phyloP scores from a whole-genome alignment of 176 grass and related monocot species.

The Juncus effusus region DNA sequence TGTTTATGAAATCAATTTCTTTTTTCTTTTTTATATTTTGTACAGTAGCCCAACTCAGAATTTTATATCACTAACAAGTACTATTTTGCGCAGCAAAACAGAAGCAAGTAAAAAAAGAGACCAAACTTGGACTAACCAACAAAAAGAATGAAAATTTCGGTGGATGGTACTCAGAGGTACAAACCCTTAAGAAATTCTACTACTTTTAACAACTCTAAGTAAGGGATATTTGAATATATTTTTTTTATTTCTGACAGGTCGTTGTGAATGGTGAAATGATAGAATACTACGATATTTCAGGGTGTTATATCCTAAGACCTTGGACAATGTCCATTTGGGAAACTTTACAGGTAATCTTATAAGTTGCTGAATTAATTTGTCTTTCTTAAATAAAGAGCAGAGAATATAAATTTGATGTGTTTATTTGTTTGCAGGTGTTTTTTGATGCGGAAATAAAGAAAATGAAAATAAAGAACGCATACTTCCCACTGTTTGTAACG shows the following conservation, averaged over 20 bases:
- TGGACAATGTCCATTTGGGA: conserved; percentile 92
- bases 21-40: no score
- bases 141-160: conserved; percentile 93
- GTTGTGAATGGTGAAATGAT: conserved; percentile 96
- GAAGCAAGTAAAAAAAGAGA: conserved; percentile 99
- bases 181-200: no score
- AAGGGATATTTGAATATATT: no score
- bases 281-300: conserved; percentile 95
- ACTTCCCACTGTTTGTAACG: conserved; percentile 96
- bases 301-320: conserved; percentile 89
- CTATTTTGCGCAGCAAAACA: conserved; percentile 42
- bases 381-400: not conserved
- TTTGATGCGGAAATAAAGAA: conserved; percentile 95
- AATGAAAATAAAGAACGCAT: conserved; percentile 75
- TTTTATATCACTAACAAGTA: no score
- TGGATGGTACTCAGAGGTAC: conserved; percentile 94
- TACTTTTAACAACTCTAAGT: no score
- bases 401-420: not conserved
- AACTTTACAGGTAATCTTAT: conserved; percentile 52
- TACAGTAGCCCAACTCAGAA: no score
- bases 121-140: conserved; percentile 65
- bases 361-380: not conserved
- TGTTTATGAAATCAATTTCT: no score
- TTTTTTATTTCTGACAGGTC: conserved; percentile 40
- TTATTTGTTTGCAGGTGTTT: conserved; percentile 49